Evolutionary conservation across 768 basidiomycete genomes (phyloP).

Genomic region (Phylloporus rhodoxanthus): DNA sequence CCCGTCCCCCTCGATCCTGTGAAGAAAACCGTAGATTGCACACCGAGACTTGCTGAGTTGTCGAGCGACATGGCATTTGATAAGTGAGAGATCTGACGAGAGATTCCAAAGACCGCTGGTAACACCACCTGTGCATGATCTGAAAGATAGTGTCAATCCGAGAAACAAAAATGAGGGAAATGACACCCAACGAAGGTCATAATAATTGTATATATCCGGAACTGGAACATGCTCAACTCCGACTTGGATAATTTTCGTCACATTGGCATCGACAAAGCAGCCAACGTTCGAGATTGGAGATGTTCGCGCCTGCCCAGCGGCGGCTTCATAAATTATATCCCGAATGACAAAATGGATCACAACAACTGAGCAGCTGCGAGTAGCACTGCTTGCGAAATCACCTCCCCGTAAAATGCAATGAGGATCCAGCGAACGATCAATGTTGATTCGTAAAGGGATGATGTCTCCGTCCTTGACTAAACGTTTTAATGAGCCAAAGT

Average conservation of each 20-base stretch:
- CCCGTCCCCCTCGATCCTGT: constrained; percentile 79
- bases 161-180: not conserved
- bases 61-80: constrained; percentile 54
- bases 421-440: constrained; percentile 35
- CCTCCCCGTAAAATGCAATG: not conserved
- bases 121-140: constrained; percentile 9
- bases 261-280: constrained; percentile 70
- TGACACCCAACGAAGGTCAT: constrained; percentile 42
- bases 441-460: constrained; percentile 58
- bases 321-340: constrained; percentile 61
- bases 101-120: constrained; percentile 27
- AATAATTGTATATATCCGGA: constrained; percentile 46
- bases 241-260: constrained; percentile 73
- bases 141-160: constrained; percentile 14
- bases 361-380: constrained; percentile 30
- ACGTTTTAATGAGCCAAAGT: constrained; percentile 51
- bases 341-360: constrained; percentile 76
- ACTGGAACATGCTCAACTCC: constrained; percentile 67
- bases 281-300: constrained; percentile 67
- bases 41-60: constrained; percentile 50
- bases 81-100: constrained; percentile 49
- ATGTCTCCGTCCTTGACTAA: constrained; percentile 72
- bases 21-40: constrained; percentile 68
- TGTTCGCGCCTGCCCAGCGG: constrained; percentile 36
- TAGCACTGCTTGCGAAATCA: constrained; percentile 1